Base-by-base conservation (phyloP, 83 land plant species). In the Picea abies region DNA sequence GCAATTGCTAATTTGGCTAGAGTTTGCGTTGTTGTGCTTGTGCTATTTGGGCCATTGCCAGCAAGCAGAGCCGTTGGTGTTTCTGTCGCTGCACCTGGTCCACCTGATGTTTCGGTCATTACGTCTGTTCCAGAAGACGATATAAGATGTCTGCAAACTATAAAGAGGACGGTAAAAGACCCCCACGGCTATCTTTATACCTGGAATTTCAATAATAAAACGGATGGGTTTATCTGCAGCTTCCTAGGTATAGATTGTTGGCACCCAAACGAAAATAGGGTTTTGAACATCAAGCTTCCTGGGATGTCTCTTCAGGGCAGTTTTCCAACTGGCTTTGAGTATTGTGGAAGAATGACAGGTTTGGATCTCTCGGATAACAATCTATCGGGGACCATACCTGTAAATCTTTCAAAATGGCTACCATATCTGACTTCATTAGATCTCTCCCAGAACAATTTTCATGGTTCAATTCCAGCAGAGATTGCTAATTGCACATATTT, bases 211-310 rank as follows among this genome's bases (percentile, higher is more conserved):
- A 5, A 25, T 25, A 63, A 87, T 67, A 23, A 37, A 0, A 67
- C 91, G 5, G 85, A 88, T 56, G 89, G 91, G 3, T 79, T 12
- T 77, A 90, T 92, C 44, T 90, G 94, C 68, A 75, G 32, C 12
- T 92, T 92, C 39, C 68, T 12, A 22, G 94, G 94, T 29, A 81
- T 92, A 4, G 84, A 86, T 14, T 92, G 94, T 75, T 92, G 94
- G 94, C 90, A 90, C 78, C 61, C 65, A 4, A 70, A 90, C 68
- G 94, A 92, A 77, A 90, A 85, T 70, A 86, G 78, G 84, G 94
- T 90, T 20, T 35, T 92, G 32, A 90, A 82, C 67, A 67, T 92
- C 20, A 67, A 60, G 52, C 85, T 92, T 1, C 75, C 89, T 0
- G 66, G 82, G 67, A 84, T 89, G 84, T 90, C 84, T 22, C 86